Evolutionary conservation across 495 filamentous ascomycete species (phyloP).

Genomic region (Penicillium coprophilum): DNA sequence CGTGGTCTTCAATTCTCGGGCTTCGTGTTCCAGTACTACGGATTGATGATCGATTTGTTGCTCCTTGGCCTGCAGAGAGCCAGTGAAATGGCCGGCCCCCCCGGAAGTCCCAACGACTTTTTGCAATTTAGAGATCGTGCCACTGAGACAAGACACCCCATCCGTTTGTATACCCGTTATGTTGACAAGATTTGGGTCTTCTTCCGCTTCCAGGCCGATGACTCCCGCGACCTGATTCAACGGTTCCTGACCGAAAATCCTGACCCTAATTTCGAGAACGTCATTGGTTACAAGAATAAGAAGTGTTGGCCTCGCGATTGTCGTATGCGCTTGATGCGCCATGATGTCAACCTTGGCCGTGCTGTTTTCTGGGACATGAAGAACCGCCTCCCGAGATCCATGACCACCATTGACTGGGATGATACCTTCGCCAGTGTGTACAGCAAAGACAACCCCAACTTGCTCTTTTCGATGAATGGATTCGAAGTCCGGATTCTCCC

Average conservation of each 20-base stretch:
- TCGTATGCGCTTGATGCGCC: slow-evolving; percentile 96
- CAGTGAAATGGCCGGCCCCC: slow-evolving; percentile 96
- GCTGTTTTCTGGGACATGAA: slow-evolving; percentile 99
- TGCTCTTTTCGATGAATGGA: slow-evolving; percentile 96
- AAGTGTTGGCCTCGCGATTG: slow-evolving; percentile 99
- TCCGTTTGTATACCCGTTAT: slow-evolving; percentile 94
- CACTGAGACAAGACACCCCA: slow-evolving; percentile 89
- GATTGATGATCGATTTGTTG: slow-evolving; percentile 89
- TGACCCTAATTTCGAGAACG: slow-evolving; percentile 99
- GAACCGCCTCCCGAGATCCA: slow-evolving; percentile 88
- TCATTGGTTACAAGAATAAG: slow-evolving; percentile 98
- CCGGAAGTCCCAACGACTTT: slow-evolving; percentile 95
- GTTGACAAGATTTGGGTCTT: slow-evolving; percentile 99
- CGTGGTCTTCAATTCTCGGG: slow-evolving; percentile 96
- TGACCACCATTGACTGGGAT: slow-evolving; percentile 99
- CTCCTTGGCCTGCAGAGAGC: slow-evolving; percentile 92
- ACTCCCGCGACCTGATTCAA: slow-evolving; percentile 94
- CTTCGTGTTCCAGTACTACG: slow-evolving; percentile 99
- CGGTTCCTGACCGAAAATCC: slow-evolving; percentile 97
- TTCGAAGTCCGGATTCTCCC: slow-evolving; percentile 98
- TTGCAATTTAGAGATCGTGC: slow-evolving; percentile 92
- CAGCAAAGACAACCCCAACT: slow-evolving; percentile 95
- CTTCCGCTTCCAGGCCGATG: slow-evolving; percentile 87
- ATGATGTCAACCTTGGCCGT: slow-evolving; percentile 97
- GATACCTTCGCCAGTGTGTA: slow-evolving; percentile 99